Percentiles rank a stretch among this genome's conserved stretches.
These are phyloP conservation scores for Hondaea fermentalgiana DNA, from an alignment of 108 stramenopile genomes.

Conservation along the genomic window DNA sequence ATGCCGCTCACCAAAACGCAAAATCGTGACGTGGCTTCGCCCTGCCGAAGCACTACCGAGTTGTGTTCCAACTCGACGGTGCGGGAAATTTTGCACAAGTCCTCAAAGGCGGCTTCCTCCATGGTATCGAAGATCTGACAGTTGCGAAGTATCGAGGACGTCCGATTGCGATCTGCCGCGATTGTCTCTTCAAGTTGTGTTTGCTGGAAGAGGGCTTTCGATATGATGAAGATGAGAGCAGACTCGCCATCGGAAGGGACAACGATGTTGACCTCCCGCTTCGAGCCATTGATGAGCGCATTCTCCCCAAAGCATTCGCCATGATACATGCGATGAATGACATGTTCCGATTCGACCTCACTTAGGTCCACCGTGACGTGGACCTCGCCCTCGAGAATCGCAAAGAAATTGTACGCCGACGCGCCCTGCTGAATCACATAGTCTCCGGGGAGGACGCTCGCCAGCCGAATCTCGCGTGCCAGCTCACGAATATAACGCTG, in stretches of 20 bases:
- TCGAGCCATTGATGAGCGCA: not conserved
- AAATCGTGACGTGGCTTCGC: not conserved
- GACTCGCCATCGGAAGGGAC: not conserved
- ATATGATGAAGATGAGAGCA: not conserved
- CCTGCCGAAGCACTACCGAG: not conserved
- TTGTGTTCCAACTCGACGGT: not conserved
- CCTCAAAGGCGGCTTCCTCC: not conserved
- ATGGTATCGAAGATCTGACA: not conserved
- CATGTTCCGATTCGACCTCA: not conserved
- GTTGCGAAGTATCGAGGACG: not conserved
- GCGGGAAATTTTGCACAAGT: not conserved
- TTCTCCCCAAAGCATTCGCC: constrained; percentile 1
- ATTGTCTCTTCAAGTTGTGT: not conserved
- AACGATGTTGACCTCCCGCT: not conserved
- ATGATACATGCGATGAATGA: not conserved
- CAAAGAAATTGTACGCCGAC: not conserved
- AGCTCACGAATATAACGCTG: not conserved
- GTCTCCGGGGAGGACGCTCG: not conserved
- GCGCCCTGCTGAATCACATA: not conserved
- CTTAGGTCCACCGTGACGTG: not conserved
- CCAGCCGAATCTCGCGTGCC: not conserved
- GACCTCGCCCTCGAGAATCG: not conserved
- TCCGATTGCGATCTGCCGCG: not conserved
- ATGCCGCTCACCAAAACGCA: constrained; percentile 7
- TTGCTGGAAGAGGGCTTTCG: not conserved